These are phyloP conservation scores for Chromera velia DNA, from an alignment of 73 alveolate genomes.

Conservation along the genomic window DNA sequence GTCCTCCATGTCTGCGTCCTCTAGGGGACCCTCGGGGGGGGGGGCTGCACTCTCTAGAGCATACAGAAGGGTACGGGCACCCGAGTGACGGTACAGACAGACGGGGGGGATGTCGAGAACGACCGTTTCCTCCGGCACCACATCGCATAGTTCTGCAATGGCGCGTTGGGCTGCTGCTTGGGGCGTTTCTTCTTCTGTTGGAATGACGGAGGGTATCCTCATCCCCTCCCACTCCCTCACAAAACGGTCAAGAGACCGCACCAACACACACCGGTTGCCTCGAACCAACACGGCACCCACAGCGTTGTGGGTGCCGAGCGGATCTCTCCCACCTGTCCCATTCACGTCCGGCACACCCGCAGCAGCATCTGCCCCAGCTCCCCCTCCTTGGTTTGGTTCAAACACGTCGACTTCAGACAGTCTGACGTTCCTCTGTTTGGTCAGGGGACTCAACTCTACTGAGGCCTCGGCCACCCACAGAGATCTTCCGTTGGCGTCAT, in stretches of 20 bases:
- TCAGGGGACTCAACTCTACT: slow-evolving; percentile 8
- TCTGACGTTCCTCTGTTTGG: slow-evolving; percentile 6
- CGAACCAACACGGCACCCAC: slow-evolving; percentile 7
- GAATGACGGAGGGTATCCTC: slow-evolving; percentile 3
- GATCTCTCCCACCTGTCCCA: neutral
- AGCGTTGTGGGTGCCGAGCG: neutral
- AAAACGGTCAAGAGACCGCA: neutral
- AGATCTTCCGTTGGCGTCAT: neutral
- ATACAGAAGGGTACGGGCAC: neutral
- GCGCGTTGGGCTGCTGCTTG: slow-evolving; percentile 2
- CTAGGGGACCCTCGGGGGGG: slow-evolving; percentile 6
- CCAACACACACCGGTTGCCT: slow-evolving; percentile 12
- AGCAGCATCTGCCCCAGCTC: neutral
- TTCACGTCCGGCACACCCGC: neutral
- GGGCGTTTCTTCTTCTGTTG: neutral
- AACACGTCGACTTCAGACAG: neutral
- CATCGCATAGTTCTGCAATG: slow-evolving; percentile 12
- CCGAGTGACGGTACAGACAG: neutral
- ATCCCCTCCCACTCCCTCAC: slow-evolving; percentile 1
- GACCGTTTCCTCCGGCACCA: neutral
- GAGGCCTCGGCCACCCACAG: neutral
- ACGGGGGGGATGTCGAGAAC: neutral
- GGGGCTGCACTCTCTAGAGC: slow-evolving; percentile 7
- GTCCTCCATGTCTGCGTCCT: neutral
- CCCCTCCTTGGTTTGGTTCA: neutral